Base-by-base conservation (phyloP, 2,329 filamentous ascomycete genomes). In the Zymoseptoria pseudotritici region DNA sequence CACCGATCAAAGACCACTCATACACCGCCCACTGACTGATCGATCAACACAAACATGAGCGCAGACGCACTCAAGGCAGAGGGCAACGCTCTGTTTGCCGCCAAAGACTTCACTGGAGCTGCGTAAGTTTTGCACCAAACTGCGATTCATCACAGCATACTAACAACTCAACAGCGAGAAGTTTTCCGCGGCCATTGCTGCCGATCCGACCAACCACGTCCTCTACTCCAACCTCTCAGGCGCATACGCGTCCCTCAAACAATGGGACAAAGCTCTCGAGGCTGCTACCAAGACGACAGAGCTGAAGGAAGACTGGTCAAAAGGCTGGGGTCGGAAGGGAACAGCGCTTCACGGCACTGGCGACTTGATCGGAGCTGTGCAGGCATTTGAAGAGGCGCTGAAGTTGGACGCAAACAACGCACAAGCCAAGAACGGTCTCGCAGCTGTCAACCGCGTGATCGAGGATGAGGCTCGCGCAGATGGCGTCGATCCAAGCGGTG, bases 151-250 rank as follows among this genome's bases (percentile, higher is more conserved):
- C 7, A 50, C 8, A 21, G 13, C 10, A 22, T 58, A 46, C 60
- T 66, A 50, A 61, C 53, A 42, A 22, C n/a, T 31, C 50, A 54
- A 51, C 69, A 97, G 93, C 75, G 88, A 92, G 68, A 94, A 97
- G 74, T 99, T 99, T 78, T 89, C 91, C 60, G 84, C 96, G 77
- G 94, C 94, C 56, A 97, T 99, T 72, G 88, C 86, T 59, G 78
- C 96, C 71, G 90, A 97, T 65, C 88, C 92, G 55, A 79, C 81
- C 63, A 99, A 99, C 77, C 94, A 99, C 77, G 93, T 99, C 67
- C 88, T 99, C 60, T 99, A 93, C 83, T 97, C 92, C 72, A 99
- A 99, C 79, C 87, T 94, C 68, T 97, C 94, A 29, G 94, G 84
- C 61, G 83, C 85, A 54, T 86, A 96, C 72, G 90, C 93, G 52